These are phyloP conservation scores for Golubevia pallescens DNA, from an alignment of 1,284 basidiomycete genomes.

Conservation along the genomic window DNA sequence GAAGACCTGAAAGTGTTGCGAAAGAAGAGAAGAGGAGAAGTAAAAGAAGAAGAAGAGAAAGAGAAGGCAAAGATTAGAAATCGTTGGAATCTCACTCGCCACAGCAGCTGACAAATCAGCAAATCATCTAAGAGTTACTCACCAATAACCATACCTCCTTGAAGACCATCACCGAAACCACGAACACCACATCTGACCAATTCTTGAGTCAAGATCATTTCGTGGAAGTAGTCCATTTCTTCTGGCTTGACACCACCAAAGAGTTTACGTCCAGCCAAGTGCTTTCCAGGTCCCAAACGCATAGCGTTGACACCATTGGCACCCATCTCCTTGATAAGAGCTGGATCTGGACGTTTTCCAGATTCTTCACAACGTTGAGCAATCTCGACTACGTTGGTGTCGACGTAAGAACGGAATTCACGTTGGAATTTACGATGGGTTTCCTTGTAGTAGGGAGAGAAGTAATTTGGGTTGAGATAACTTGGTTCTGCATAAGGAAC, in stretches of 20 bases:
- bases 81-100: no score
- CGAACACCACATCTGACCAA: slow-evolving; percentile 78
- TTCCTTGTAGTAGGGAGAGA: slow-evolving; percentile 60
- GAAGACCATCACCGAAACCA: slow-evolving; percentile 59
- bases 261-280: slow-evolving; percentile 79
- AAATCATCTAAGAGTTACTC: neutral
- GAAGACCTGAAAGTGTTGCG: slow-evolving; percentile 22
- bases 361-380: slow-evolving; percentile 58
- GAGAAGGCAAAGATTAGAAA: no score
- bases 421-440: slow-evolving; percentile 56
- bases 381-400: slow-evolving; percentile 19
- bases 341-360: slow-evolving; percentile 56
- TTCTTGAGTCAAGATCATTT: slow-evolving; percentile 88
- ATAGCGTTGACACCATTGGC: slow-evolving; percentile 74
- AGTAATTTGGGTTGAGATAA: slow-evolving; percentile 49
- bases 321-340: slow-evolving; percentile 64
- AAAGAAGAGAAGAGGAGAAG: no score
- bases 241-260: slow-evolving; percentile 87
- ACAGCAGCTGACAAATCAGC: no score
- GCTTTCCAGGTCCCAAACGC: slow-evolving; percentile 80
- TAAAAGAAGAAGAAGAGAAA: no score
- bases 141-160: slow-evolving; percentile 63
- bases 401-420: slow-evolving; percentile 52
- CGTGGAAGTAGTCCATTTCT: slow-evolving; percentile 66
- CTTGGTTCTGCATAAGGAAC: slow-evolving; percentile 61